A percentile compares a stretch with the other conserved stretches of the same genome.
phyloP scores from a whole-genome alignment of 192 early-diverging fungal genomes.

The Coemansia sp. region DNA sequence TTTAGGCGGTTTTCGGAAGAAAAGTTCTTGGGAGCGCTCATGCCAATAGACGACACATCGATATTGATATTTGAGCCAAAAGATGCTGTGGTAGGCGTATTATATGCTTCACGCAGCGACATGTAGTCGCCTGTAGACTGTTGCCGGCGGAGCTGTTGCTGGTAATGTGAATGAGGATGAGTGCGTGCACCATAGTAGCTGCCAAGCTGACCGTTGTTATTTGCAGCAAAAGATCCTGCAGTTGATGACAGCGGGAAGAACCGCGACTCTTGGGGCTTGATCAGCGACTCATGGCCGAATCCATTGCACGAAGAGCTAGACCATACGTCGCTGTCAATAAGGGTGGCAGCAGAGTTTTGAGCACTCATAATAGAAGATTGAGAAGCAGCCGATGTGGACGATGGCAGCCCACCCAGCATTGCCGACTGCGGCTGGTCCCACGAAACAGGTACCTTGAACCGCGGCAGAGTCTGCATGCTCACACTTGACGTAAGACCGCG shows the following conservation, averaged over 20 bases:
- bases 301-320: conserved; percentile 8
- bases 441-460: conserved; percentile 19
- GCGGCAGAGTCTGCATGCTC: conserved; percentile 46
- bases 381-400: conserved; percentile 1
- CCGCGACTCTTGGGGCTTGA: conserved; percentile 23
- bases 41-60: background rate
- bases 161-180: conserved; percentile 6
- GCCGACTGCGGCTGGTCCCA: conserved; percentile 22
- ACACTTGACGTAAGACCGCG: conserved; percentile 35
- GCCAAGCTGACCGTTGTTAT: conserved; percentile 11
- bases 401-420: background rate
- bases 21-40: background rate
- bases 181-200: conserved; percentile 13
- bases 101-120: conserved; percentile 9
- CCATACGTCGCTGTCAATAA: conserved; percentile 49
- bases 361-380: conserved; percentile 11
- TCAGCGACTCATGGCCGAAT: background rate
- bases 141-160: conserved; percentile 41
- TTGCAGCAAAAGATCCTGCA: background rate
- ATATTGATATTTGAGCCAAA: background rate
- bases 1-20: background rate
- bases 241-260: conserved; percentile 25
- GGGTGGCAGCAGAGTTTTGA: conserved; percentile 31
- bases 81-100: background rate
- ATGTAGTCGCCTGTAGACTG: conserved; percentile 42